Evolutionary conservation across 2,329 filamentous ascomycete species (phyloP).

Genomic region (Monosporascus sp.): DNA sequence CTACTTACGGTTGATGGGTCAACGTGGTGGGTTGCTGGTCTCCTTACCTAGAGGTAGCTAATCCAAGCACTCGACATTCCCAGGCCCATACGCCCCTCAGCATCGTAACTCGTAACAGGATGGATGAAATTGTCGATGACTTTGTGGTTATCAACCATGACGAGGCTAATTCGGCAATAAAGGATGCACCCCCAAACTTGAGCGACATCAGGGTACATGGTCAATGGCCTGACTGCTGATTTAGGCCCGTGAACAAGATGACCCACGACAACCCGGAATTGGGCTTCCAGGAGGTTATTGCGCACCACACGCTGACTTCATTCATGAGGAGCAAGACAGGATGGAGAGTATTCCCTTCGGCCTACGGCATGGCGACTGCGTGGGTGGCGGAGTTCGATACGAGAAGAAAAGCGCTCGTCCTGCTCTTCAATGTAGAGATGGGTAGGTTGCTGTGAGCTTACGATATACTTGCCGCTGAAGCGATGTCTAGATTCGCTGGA

Average conservation of each 20-base stretch:
- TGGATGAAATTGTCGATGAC: constrained; percentile 20
- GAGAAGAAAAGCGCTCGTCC: constrained; percentile 38
- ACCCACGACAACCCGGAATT: constrained; percentile 50
- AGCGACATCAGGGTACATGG: constrained; percentile 32
- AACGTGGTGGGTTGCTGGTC: too few relatives aligned
- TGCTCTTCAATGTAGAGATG: constrained; percentile 45
- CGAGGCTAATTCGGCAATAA: constrained; percentile 10
- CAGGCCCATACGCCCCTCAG: too few relatives aligned
- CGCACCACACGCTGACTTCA: constrained; percentile 44
- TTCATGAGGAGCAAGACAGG: constrained; percentile 38
- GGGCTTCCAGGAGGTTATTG: constrained; percentile 42
- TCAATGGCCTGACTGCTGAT: constrained; percentile 32
- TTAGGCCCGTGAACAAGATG: constrained; percentile 42
- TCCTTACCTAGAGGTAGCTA: too few relatives aligned
- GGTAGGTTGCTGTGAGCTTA: constrained; percentile 20
- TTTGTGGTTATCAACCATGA: constrained; percentile 23
- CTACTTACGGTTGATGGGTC: too few relatives aligned
- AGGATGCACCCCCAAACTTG: constrained; percentile 19
- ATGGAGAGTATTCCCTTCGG: constrained; percentile 48
- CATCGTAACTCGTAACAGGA: constrained; percentile 1
- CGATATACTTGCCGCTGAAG: constrained; percentile 5
- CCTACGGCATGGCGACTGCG: constrained; percentile 47
- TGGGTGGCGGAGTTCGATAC: constrained; percentile 47
- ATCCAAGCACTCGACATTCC: too few relatives aligned
- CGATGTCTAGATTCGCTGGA: constrained; percentile 40